Percentiles rank a stretch among this genome's conserved stretches.
Conservation (phyloP, 2,329 filamentous ascomycete species). For the Nemania sp. region DNA sequence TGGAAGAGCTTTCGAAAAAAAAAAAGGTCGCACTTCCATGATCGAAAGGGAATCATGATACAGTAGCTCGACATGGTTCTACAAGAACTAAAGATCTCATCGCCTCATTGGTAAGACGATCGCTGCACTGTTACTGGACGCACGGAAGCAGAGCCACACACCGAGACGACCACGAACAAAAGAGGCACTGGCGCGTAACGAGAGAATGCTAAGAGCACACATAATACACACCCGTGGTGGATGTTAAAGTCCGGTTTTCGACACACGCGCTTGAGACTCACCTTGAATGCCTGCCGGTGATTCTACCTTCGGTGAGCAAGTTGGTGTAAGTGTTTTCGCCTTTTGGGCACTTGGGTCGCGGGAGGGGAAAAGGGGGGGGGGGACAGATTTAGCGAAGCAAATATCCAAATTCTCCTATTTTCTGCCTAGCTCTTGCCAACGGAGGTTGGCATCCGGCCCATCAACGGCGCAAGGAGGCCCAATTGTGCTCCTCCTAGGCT, state of each 20-base stretch:
- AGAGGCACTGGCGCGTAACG: constrained; percentile 7
- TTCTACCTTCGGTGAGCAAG: constrained; percentile 23
- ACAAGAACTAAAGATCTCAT: constrained; percentile 21
- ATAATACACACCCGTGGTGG: not conserved
- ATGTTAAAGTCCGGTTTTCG: constrained; percentile 4
- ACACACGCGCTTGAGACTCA: not conserved
- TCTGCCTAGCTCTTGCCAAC: not conserved
- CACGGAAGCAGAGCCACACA: constrained; percentile 25
- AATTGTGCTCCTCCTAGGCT: constrained; percentile 14
- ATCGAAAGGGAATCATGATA: constrained; percentile 3
- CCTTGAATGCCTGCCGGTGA: constrained; percentile 16
- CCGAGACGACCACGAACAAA: constrained; percentile 6
- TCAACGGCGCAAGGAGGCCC: not conserved
- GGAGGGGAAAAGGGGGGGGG: not conserved
- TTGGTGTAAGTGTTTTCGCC: constrained; percentile 1
- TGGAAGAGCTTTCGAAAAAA: constrained; percentile 24
- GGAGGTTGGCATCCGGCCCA: constrained; percentile 9
- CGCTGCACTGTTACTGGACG: constrained; percentile 14
- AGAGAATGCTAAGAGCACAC: constrained; percentile 5
- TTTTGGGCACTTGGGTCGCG: constrained; percentile 3
- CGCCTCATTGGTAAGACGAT: constrained; percentile 18
- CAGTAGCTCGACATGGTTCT: constrained; percentile 14
- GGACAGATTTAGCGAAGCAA: not conserved
- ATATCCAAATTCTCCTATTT: not conserved
- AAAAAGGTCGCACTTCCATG: not conserved